phyloP scores from a whole-genome alignment of 495 filamentous ascomycete species.

The Hypoxylon rickii region DNA sequence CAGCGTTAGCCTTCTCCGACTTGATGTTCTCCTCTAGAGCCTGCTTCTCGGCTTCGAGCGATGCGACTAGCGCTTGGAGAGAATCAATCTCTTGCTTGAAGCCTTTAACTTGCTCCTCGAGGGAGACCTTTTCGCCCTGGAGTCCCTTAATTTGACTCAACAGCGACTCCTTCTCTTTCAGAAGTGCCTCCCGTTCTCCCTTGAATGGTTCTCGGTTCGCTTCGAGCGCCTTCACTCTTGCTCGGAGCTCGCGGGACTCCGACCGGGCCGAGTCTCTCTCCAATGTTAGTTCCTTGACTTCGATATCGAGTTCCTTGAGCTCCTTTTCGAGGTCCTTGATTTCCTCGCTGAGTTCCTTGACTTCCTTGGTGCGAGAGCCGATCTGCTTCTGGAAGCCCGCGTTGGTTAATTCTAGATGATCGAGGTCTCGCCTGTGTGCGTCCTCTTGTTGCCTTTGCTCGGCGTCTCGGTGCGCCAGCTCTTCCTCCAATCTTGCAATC shows the following conservation, averaged over 20 bases:
- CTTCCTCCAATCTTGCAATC: slow-evolving; percentile 38
- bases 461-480: slow-evolving; percentile 39
- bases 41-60: slow-evolving; percentile 25
- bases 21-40: slow-evolving; percentile 25
- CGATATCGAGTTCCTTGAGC: slow-evolving; percentile 43
- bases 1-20: slow-evolving; percentile 25
- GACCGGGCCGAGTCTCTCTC: slow-evolving; percentile 18
- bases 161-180: slow-evolving; percentile 18
- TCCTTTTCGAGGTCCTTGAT: slow-evolving; percentile 34
- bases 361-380: slow-evolving; percentile 44
- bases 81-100: slow-evolving; percentile 29
- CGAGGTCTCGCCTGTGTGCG: slow-evolving; percentile 41
- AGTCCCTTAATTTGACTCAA: slow-evolving; percentile 32
- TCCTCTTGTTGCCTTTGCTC: slow-evolving; percentile 46
- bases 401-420: slow-evolving; percentile 40
- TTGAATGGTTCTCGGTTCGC: slow-evolving; percentile 4
- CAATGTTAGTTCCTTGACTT: slow-evolving; percentile 39
- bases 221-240: slow-evolving; percentile 26
- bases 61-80: slow-evolving; percentile 21
- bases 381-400: slow-evolving; percentile 44
- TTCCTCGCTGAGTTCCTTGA: slow-evolving; percentile 31
- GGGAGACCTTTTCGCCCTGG: slow-evolving; percentile 25
- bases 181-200: slow-evolving; percentile 16
- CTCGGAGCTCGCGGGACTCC: slow-evolving; percentile 21
- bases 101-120: slow-evolving; percentile 14